phyloP scores from a whole-genome alignment of 257 asterid species.

The Solanum chaucha region DNA sequence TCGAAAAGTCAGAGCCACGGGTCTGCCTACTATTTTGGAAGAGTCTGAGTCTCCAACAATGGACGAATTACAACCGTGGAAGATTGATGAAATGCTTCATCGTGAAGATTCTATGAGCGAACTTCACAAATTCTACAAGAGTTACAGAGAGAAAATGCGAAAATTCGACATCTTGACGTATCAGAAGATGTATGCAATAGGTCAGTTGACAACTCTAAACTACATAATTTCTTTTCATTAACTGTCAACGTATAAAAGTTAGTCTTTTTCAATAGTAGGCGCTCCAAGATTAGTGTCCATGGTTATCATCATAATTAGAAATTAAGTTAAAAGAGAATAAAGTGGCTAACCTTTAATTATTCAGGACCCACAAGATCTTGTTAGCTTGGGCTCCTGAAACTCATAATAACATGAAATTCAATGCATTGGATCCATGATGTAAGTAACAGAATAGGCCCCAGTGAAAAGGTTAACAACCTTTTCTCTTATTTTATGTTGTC shows the following conservation, averaged over 20 bases:
- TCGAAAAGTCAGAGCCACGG: conserved; percentile 63
- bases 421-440: not conserved
- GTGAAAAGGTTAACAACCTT: not conserved
- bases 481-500: not conserved
- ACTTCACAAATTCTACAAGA: conserved; percentile 75
- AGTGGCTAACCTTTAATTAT: conserved; percentile 3
- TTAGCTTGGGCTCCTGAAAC: conserved; percentile 19
- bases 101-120: conserved; percentile 65
- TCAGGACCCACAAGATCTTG: conserved; percentile 41
- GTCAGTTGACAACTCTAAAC: conserved; percentile 33
- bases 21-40: conserved; percentile 84
- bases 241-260: not conserved
- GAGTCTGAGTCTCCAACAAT: conserved; percentile 74
- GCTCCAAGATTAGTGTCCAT: not conserved
- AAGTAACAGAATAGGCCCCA: not conserved
- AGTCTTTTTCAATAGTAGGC: not conserved
- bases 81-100: conserved; percentile 59
- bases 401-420: conserved; percentile 16
- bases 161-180: conserved; percentile 84
- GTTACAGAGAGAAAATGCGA: conserved; percentile 75
- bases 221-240: not conserved
- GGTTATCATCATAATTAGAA: not conserved
- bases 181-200: conserved; percentile 99
- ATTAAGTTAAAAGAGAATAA: not conserved
- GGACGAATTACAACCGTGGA: conserved; percentile 90